Evolutionary conservation across 345 rosid species (phyloP), one percentile per base, ranked within the genome.

Genomic region (Aquilaria sinensis): DNA sequence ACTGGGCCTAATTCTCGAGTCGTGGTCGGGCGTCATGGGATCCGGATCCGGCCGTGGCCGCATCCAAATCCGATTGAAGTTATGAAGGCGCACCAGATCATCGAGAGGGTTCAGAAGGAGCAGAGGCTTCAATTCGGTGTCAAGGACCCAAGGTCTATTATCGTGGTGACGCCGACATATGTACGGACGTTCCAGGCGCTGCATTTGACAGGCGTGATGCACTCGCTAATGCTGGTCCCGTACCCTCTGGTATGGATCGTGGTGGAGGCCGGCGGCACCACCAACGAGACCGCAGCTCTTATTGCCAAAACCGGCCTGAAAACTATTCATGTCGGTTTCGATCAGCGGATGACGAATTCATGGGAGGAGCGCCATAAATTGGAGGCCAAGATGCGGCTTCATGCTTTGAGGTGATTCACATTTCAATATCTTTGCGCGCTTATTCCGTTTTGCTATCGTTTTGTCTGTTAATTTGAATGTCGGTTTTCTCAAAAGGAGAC

Each of bases 41-140:
- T 95, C 87, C 88, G 96, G 86, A 91, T 95, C 88, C 93, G 99
- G 51, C 96, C 98, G 2, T 95, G 98, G 99, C 99, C 99, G 13
- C 99, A 91, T 57, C 99, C 99, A 54, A 72, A 89, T 69, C 92
- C 98, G 67, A 41, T 65, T 9, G 99, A 95, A 72, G 96, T 95
- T 12, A 85, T 95, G 96, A 84, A 76, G 69, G 99, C 99, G 43
- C 99, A 95, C 61, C 78, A 61, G 79, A 85, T 95, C 51, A 91
- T 95, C 8, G 92, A 85, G 74, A 78, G 94, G 60, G 98, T 91
- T 12, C 99, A 95, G 77, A 79, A 67, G 51, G 99, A 91, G 83
- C 99, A 95, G 81, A 80, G 86, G 74, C 37, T 32, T 29, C 83
- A 81, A 74, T 85, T 89, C 62, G 98, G 96, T 1, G 73, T 79